Evolutionary conservation across 106 monocot genomes (phyloP), one percentile per base, ranked within the genome.

Genomic region (Hemerocallis citrina): DNA sequence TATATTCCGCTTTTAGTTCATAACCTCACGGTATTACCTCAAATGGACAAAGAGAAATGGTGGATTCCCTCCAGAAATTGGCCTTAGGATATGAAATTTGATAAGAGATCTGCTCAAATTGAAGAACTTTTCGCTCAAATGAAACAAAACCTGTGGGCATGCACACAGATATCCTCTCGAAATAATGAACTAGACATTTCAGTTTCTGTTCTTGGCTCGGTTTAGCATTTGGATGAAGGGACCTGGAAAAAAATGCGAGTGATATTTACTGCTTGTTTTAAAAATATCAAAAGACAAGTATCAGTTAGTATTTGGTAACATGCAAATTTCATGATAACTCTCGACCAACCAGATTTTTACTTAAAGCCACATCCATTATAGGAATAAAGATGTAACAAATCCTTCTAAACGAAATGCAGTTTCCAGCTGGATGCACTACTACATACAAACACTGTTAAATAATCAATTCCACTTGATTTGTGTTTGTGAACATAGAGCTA

Each of bases 111-210:
- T 57, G 39, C 41, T 69, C 64, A 14, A 64, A 59, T 15, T 81
- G 62, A 82, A 88, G 79, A 73, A 88, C 79, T 56, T 98, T 98
- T 31, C 91, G 66, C 57, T 91, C 84, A 75, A 82, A 88, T 31
- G 96, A 88, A 54, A 91, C 81, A 69, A 61, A 57, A 42, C 81
- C 86, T 23, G 69, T 74, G 15, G 95, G 91, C 47, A 72, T 73
- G 45, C 55, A 49, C 29, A 59, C 56, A 36, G 72, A 79, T 69
- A 88, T 68, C 63, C 91, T 85, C 69, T 91, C 77, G 66, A 91
- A 91, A 65, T 91, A 98, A 63, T 91, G 86, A 77, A 88, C 63
- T 6, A 98, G 79, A 58, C 91, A 98, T 63, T 66, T 82, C 41
- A 98, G 52, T 66, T 98, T 98, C 41, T 86, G 72, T 76, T 90